A percentile compares a stretch with the other conserved stretches of the same genome.
Conservation (phyloP, 2,329 filamentous ascomycete species). For the Dothistroma septosporum region DNA sequence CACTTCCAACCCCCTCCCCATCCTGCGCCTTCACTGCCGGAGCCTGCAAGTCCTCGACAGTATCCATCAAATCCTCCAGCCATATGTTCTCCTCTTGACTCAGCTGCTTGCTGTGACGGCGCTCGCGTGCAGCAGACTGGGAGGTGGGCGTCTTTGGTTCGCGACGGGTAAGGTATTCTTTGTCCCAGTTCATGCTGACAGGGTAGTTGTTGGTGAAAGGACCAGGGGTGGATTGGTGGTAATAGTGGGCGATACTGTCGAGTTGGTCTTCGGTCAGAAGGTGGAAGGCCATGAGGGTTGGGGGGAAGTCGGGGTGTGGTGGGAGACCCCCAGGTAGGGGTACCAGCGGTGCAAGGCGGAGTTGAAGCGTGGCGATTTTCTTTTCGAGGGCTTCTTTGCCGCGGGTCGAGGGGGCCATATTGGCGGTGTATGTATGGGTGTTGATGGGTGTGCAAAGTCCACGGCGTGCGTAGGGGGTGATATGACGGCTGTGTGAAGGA, state of each 20-base stretch:
- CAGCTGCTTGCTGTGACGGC: conserved; percentile 17
- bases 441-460: conserved; percentile 2
- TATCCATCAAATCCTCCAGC: conserved; percentile 29
- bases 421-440: not conserved
- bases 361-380: conserved; percentile 63
- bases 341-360: conserved; percentile 63
- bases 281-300: conserved; percentile 66
- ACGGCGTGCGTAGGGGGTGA: conserved; percentile 19
- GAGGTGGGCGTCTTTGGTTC: conserved; percentile 6
- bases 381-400: conserved; percentile 44
- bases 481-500: not conserved
- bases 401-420: conserved; percentile 33
- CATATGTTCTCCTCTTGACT: conserved; percentile 23
- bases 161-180: conserved; percentile 35
- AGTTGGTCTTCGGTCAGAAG: conserved; percentile 68
- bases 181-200: conserved; percentile 61
- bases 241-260: conserved; percentile 66
- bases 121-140: conserved; percentile 1
- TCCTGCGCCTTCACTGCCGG: conserved; percentile 2
- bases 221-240: conserved; percentile 63
- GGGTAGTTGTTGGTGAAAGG: conserved; percentile 60
- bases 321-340: conserved; percentile 49
- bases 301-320: conserved; percentile 63
- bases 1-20: conserved; percentile 9
- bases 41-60: conserved; percentile 38